A percentile compares a stretch with the other conserved stretches of the same genome.
Conservation (phyloP, 129 eudicot genomes). For the Smallanthus sonchifolius region DNA sequence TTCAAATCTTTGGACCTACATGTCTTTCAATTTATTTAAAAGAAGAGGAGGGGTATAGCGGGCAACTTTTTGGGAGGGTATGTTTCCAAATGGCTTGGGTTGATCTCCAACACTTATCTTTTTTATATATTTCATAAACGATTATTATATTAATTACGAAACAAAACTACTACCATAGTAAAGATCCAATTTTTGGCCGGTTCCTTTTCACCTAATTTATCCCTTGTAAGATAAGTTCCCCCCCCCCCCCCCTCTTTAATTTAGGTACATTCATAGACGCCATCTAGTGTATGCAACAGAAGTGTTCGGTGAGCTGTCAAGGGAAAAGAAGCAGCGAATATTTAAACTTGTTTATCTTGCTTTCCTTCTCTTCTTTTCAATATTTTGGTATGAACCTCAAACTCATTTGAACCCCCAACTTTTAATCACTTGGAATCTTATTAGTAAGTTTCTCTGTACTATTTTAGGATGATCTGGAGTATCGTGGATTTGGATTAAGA, state of each 20-base stretch:
- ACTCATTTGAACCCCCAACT: not conserved
- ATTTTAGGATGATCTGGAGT: slow-evolving; percentile 71
- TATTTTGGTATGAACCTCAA: slow-evolving; percentile 53
- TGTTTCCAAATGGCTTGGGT: not conserved
- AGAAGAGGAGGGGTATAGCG: not conserved
- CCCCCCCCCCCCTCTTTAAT: too few relatives aligned
- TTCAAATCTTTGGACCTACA: not conserved
- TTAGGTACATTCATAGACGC: slow-evolving; percentile 48
- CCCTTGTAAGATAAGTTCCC: not conserved
- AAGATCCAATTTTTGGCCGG: not conserved
- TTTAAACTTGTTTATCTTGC: slow-evolving; percentile 61
- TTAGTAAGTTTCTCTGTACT: not conserved
- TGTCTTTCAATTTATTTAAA: not conserved
- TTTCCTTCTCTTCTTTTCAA: slow-evolving; percentile 42
- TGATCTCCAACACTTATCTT: not conserved
- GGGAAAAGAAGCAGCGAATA: slow-evolving; percentile 58
- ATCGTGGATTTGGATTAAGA: slow-evolving; percentile 47
- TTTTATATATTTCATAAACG: not conserved
- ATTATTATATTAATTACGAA: not conserved
- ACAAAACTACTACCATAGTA: not conserved
- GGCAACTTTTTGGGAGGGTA: not conserved
- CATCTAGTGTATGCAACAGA: slow-evolving; percentile 81
- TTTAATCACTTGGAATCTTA: not conserved
- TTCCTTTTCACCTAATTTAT: not conserved
- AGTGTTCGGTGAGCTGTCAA: slow-evolving; percentile 54